phyloP scores from a whole-genome alignment of 2,329 filamentous ascomycete genomes.

The Hypocreales sp. region DNA sequence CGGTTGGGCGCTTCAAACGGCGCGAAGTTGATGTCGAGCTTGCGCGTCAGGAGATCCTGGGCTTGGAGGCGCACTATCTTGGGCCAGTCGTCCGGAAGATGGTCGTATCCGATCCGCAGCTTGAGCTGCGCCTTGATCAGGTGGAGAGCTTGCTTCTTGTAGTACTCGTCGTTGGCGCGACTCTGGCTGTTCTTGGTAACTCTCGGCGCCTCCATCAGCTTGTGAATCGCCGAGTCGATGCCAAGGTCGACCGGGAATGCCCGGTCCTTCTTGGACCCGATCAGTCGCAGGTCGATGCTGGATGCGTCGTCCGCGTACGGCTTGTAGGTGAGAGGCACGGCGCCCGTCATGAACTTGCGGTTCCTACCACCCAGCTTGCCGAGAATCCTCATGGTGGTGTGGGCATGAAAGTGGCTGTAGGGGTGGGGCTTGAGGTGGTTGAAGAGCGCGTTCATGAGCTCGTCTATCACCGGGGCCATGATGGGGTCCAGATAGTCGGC shows the following conservation, averaged over 20 bases:
- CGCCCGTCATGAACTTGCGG: conserved; percentile 84
- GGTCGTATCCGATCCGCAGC: conserved; percentile 75
- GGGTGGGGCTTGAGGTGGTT: conserved; percentile 88
- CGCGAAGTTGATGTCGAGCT: conserved; percentile 54
- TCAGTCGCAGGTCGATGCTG: conserved; percentile 77
- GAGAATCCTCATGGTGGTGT: conserved; percentile 93
- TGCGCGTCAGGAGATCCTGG: conserved; percentile 64
- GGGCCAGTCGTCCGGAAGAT: conserved; percentile 76
- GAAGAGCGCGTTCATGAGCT: conserved; percentile 94
- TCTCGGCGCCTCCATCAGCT: conserved; percentile 70
- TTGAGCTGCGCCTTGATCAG: conserved; percentile 83
- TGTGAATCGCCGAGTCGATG: conserved; percentile 76
- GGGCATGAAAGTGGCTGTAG: conserved; percentile 93
- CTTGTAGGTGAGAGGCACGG: conserved; percentile 70
- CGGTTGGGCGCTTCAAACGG: conserved; percentile 62
- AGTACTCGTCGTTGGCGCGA: conserved; percentile 61
- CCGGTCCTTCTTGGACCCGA: conserved; percentile 77
- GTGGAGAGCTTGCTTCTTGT: conserved; percentile 86
- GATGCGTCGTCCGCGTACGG: conserved; percentile 75
- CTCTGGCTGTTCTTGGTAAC: conserved; percentile 29
- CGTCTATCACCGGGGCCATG: conserved; percentile 97
- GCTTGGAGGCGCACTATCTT: conserved; percentile 76
- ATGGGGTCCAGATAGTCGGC: conserved; percentile 97
- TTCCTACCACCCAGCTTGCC: conserved; percentile 94
- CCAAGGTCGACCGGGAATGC: conserved; percentile 79